These are phyloP conservation scores for Suillus subluteus DNA, from an alignment of 768 basidiomycete species.

Conservation along the genomic window DNA sequence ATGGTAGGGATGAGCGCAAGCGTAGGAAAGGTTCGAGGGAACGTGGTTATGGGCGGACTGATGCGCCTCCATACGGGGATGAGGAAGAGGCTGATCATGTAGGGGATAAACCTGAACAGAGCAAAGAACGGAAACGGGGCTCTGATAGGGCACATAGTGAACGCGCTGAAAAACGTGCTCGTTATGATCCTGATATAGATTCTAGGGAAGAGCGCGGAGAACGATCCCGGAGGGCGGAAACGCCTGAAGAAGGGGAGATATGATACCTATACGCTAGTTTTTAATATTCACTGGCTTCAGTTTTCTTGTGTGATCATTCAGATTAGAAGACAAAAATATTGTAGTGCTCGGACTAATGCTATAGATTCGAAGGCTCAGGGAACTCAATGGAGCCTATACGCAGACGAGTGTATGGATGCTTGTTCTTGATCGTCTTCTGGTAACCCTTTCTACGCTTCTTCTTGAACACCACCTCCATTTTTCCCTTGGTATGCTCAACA, in stretches of 20 bases:
- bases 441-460: conserved; percentile 99
- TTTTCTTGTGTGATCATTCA: not conserved
- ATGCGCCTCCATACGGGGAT: conserved; percentile 40
- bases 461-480: conserved; percentile 91
- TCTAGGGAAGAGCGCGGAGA: conserved; percentile 45
- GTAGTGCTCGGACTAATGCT: conserved; percentile 20
- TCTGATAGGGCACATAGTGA: conserved; percentile 52
- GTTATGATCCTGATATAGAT: conserved; percentile 53
- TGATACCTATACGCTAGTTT: conserved; percentile 33
- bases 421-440: conserved; percentile 90
- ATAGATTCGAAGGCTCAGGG: conserved; percentile 34
- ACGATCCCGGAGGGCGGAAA: conserved; percentile 60
- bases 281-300: not conserved
- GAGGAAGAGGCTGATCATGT: conserved; percentile 43
- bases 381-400: conserved; percentile 83
- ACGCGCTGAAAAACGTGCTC: conserved; percentile 68
- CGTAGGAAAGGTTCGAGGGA: conserved; percentile 46
- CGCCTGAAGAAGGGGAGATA: conserved; percentile 89
- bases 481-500: conserved; percentile 96
- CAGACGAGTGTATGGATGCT: conserved; percentile 94
- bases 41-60: conserved; percentile 45
- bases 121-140: conserved; percentile 40
- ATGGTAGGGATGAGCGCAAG: conserved; percentile 49
- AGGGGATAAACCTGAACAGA: conserved; percentile 52
- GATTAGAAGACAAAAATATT: not conserved